Percentiles rank a stretch among this genome's conserved stretches.
Conservation (phyloP, 2,329 filamentous ascomycete genomes). For the Coleophoma cylindrospora region DNA sequence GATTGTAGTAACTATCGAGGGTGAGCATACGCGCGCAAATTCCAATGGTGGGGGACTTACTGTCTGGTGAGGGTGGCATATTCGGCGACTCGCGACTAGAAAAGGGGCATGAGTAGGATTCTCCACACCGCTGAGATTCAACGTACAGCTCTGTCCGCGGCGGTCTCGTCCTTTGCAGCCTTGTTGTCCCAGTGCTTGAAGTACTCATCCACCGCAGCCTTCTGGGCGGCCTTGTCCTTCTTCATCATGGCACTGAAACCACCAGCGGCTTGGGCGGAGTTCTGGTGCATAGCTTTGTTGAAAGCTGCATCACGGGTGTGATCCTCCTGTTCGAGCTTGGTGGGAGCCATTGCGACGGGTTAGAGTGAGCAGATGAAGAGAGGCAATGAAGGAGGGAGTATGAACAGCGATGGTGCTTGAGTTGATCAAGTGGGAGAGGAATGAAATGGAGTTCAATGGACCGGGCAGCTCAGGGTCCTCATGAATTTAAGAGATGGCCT, state of each 20-base stretch:
- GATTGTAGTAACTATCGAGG: slow-evolving; percentile 77
- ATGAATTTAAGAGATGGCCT: not conserved
- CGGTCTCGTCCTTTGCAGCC: slow-evolving; percentile 72
- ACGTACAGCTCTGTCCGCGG: slow-evolving; percentile 71
- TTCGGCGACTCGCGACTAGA: slow-evolving; percentile 71
- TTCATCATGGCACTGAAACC: slow-evolving; percentile 79
- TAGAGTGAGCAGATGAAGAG: slow-evolving; percentile 1
- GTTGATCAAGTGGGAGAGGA: not conserved
- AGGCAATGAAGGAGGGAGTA: not conserved
- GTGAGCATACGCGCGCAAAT: no score
- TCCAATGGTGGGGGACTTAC: slow-evolving; percentile 43
- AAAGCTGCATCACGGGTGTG: slow-evolving; percentile 83
- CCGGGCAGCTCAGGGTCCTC: not conserved
- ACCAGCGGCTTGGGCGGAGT: slow-evolving; percentile 63
- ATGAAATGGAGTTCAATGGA: not conserved
- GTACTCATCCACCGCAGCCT: slow-evolving; percentile 84
- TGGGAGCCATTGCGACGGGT: slow-evolving; percentile 20
- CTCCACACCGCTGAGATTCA: not conserved
- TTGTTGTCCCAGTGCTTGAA: slow-evolving; percentile 98
- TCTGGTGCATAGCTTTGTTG: slow-evolving; percentile 78
- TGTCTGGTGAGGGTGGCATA: slow-evolving; percentile 93
- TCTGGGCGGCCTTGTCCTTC: slow-evolving; percentile 76
- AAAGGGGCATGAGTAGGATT: not conserved
- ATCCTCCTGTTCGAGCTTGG: slow-evolving; percentile 71
- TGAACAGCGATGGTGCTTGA: slow-evolving; percentile 2